Base-by-base conservation (phyloP, 306 rosid species). In the Vachellia collinsii region DNA sequence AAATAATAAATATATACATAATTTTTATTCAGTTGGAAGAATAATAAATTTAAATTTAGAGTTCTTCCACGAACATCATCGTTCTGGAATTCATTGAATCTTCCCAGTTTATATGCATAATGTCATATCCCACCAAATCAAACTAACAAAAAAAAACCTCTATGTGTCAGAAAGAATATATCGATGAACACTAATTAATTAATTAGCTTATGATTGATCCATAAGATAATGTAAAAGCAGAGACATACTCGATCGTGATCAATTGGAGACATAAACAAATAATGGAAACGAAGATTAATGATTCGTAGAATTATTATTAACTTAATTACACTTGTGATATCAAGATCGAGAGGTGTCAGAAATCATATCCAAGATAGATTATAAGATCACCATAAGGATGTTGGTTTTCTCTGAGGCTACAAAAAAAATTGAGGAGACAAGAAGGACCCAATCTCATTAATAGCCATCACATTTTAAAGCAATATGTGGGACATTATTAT, bases 301-400 rank as follows among this genome's bases (percentile, higher is more conserved):
- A 56, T 56, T 56, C 63, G 12, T 56, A 56, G 4, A 67, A 66
- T 66, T 56, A 76, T 66, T 56, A 76, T 72, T 47, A 83, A 44
- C 46, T 58, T 56, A 72, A 85, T 85, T 79, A 78, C 56, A 75
- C 19, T 71, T 59, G 65, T 84, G 84, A 77, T 74, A 77, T 85
- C 65, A 70, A 37, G 81, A 81, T 83, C 85, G 84, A 54, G 17
- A 77, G 70, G 70, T 17, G 79, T 87, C 85, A 81, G 78, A 89
- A 84, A 80, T 59, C 79, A 85, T 84, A 89, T 89, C 92, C 88
- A 88, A 85, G 88, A 87, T 90, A 90, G 94, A 90, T 92, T 84
- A 67, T 86, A 82, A 82, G 85, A 87, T 84, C 93, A 88, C 90
- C 2, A 29, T 82, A 65, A 86, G 94, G 92, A 92, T 92, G 92